These are phyloP conservation scores for Rosa persica DNA, from an alignment of 306 rosid species.

Conservation along the genomic window DNA sequence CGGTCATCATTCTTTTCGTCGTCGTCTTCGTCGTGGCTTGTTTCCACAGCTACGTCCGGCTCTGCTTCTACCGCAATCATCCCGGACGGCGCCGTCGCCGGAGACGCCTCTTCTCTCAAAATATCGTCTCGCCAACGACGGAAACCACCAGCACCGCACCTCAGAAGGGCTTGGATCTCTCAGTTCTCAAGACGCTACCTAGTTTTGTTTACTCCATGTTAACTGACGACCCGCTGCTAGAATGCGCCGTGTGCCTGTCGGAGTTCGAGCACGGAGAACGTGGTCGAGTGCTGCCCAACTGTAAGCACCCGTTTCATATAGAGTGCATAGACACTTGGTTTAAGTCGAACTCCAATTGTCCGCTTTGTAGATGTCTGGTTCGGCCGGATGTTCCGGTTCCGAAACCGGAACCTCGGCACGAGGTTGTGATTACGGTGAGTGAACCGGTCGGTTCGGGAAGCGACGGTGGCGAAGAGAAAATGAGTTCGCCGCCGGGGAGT, in stretches of 20 bases:
- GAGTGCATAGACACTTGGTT: constrained; percentile 55
- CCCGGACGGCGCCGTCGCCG: constrained; percentile 17
- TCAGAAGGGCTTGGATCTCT: constrained; percentile 29
- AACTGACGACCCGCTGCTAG: constrained; percentile 7
- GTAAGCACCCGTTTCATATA: constrained; percentile 49
- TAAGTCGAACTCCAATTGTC: constrained; percentile 51
- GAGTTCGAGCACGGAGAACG: constrained; percentile 40
- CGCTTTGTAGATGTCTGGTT: constrained; percentile 45
- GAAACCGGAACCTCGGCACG: not conserved
- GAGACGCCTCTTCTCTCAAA: not conserved
- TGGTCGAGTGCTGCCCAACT: constrained; percentile 46
- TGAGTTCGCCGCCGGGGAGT: constrained; percentile 17
- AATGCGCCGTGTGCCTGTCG: constrained; percentile 55
- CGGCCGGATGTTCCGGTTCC: not conserved
- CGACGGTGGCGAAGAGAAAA: not conserved
- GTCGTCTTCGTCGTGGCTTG: constrained; percentile 23
- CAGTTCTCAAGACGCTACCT: constrained; percentile 44
- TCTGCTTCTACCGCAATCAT: constrained; percentile 11
- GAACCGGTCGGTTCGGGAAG: constrained; percentile 1
- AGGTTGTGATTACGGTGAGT: not conserved
- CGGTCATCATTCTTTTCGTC: constrained; percentile 42
- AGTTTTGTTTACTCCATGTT: constrained; percentile 34
- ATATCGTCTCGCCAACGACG: not conserved
- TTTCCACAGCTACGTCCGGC: constrained; percentile 32
- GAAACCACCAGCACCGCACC: not conserved